Evolutionary conservation across 23 red algal species (phyloP).

Genomic region (Gracilaria caudata): DNA sequence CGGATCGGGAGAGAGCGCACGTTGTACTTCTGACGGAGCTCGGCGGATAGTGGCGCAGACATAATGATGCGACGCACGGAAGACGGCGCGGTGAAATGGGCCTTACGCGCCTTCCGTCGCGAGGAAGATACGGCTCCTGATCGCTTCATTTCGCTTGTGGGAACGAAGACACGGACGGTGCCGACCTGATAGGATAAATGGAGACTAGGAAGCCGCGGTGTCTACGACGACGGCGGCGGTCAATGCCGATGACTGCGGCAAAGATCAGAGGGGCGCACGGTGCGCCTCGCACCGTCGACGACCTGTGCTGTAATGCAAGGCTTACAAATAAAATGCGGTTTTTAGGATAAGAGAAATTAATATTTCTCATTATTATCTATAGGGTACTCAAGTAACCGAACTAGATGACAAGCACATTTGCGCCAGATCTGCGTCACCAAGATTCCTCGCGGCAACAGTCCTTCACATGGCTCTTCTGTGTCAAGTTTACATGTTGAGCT

Average conservation of each 20-base stretch:
- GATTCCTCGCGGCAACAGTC: no score
- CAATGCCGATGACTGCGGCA: not conserved
- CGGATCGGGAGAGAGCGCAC: conserved; percentile 96
- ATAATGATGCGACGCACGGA: conserved; percentile 88
- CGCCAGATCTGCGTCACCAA: no score
- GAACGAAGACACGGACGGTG: not conserved
- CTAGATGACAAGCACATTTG: not conserved
- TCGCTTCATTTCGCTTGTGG: conserved; percentile 79
- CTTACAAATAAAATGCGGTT: no score
- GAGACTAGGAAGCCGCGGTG: not conserved
- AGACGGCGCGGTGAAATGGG: conserved; percentile 94
- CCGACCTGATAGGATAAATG: not conserved
- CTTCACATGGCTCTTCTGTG: no score
- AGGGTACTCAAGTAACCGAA: conserved; percentile 2
- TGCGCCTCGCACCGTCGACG: conserved; percentile 1
- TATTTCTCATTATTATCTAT: not conserved
- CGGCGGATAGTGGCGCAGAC: conserved; percentile 84
- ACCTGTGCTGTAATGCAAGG: not conserved
- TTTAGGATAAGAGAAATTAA: no score
- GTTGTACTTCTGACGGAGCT: conserved; percentile 95
- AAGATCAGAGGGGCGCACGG: not conserved
- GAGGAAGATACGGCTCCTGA: conserved; percentile 86
- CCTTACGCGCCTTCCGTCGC: conserved; percentile 92
- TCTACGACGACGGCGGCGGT: not conserved
- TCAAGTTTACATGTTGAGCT: no score